A percentile compares a stretch with the other conserved stretches of the same genome.
These are phyloP conservation scores for Zymoseptoria ardabiliae DNA, from an alignment of 2,329 filamentous ascomycete genomes.

Conservation along the genomic window DNA sequence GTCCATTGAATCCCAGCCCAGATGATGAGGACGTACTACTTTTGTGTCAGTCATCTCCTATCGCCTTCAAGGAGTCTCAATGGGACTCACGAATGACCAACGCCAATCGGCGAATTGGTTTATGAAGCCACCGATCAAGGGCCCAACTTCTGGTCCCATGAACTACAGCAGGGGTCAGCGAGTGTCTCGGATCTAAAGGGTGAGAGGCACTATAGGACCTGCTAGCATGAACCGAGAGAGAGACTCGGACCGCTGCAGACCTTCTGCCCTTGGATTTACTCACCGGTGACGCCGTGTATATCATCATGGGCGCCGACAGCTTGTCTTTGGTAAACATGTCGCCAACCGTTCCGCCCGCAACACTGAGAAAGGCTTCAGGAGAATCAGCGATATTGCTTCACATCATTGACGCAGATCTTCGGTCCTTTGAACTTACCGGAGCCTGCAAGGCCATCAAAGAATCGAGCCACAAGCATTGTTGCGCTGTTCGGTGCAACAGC, in stretches of 20 bases:
- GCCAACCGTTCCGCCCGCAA: constrained; percentile 80
- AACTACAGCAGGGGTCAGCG: constrained; percentile 24
- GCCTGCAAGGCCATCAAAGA: constrained; percentile 67
- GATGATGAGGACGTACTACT: constrained; percentile 68
- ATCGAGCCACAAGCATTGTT: constrained; percentile 64
- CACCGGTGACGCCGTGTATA: constrained; percentile 54
- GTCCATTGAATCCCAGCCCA: constrained; percentile 63
- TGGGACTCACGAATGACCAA: constrained; percentile 37
- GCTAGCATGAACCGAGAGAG: no score
- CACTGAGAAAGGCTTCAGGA: constrained; percentile 46
- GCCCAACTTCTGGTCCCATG: constrained; percentile 50
- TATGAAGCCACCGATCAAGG: constrained; percentile 69
- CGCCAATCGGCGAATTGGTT: constrained; percentile 67
- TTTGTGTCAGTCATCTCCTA: neutral
- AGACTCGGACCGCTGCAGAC: no score
- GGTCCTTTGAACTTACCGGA: constrained; percentile 20
- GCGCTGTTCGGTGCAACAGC: constrained; percentile 59
- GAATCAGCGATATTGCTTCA: no score
- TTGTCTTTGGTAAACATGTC: constrained; percentile 65
- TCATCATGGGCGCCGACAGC: constrained; percentile 75
- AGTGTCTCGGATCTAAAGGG: no score
- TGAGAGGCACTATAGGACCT: no score
- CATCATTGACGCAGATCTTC: no score
- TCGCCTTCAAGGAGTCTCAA: neutral
- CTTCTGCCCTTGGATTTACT: no score